Evolutionary conservation across 2,329 filamentous ascomycete species (phyloP), one percentile per base, ranked within the genome.

Genomic region (Fusarium redolens): DNA sequence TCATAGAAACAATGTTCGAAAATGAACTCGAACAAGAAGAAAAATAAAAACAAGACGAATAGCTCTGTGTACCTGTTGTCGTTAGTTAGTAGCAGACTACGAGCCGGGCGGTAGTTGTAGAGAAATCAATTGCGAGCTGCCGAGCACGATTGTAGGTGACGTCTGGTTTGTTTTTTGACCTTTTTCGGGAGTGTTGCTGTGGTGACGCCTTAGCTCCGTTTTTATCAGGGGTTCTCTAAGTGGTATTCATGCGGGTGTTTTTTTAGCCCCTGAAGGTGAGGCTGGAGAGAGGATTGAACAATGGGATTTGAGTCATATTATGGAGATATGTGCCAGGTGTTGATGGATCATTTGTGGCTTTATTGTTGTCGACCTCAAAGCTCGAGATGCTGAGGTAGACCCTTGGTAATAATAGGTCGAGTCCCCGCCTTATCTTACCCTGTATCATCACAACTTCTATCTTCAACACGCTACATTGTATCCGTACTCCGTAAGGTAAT

Each of bases 41-140:
- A 50, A 38, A 51, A 51, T 30, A 63, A 38, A 52, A 38, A 9
- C 50, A 38, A 65, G 60, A 58, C 91, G 81, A 60, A 66, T 57
- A 35, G 54, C 54, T 57, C 50, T 52, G 50, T 38, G 48, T 55
- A 56, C 54, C 72, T 62, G 54, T 48, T 72, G 67, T 74, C 33
- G 70, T 72, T 65, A 56, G 68, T 69, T 38, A 20, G 30, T 51
- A 52, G 50, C 28, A 38, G 50, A 52, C 50, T 52, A 75, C 61
- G 22, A 30, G 35, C 54, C 54, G 30, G 54, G 54, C 37, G 47
- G n/a, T 54, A 25, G 41, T 61, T 70, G 30, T 58, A 50, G 44
- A 59, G 66, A 59, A 63, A 58, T 64, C 35, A 61, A 57, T 65
- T 69, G 50, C 44, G 54, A 68, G 58, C 43, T 68, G 55, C 68